Base-by-base conservation (phyloP, 345 rosid genomes). In the Balakata baccata region DNA sequence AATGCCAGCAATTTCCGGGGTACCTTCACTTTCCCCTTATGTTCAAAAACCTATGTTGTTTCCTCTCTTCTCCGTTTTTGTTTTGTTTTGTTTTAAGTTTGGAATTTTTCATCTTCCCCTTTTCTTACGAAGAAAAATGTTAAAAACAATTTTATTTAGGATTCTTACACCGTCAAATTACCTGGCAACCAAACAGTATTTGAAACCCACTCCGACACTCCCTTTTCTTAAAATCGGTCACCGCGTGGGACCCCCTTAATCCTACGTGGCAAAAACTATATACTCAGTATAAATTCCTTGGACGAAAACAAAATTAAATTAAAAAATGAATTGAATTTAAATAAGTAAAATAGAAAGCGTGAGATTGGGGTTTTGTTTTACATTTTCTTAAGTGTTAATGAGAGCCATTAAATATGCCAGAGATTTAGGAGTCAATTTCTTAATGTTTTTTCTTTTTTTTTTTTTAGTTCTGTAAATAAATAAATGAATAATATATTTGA, bases 1-100 rank as follows among this genome's bases (percentile, higher is more conserved):
- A 84, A 78, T 77, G 77, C 69, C 93, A 85, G 84, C 72, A 65
- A 79, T 80, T 84, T 79, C 80, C 85, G 84, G 83, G 74, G 75
- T 74, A 72, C 82, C 82, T 80, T 62, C 76, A 75, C 58, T 50
- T 50, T 67, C 58, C 20, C 38, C 38, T 66, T 50, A 14, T 50
- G 29, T n/a, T n/a, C n/a, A n/a, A n/a, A n/a, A 49, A 41, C 68
- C 56, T 67, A 66, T 66, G 5, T 12, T 25, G 5, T 51, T 46
- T 3, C 1, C 50, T 29, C 5, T 66, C 13, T 66, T 29, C 41
- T 6, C 2, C 2, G 34, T 29, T 29, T 58, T 23, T 11, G 12
- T 4, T 4, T 46, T 29, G 1, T 66, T 63, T 17, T 63, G 2
- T 18, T 16, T 14, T 37, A 18, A 2, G 5, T 18, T 39, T 17